phyloP scores from a whole-genome alignment of 176 grass and related monocot species.

The Hsuehochloa calcarea region DNA sequence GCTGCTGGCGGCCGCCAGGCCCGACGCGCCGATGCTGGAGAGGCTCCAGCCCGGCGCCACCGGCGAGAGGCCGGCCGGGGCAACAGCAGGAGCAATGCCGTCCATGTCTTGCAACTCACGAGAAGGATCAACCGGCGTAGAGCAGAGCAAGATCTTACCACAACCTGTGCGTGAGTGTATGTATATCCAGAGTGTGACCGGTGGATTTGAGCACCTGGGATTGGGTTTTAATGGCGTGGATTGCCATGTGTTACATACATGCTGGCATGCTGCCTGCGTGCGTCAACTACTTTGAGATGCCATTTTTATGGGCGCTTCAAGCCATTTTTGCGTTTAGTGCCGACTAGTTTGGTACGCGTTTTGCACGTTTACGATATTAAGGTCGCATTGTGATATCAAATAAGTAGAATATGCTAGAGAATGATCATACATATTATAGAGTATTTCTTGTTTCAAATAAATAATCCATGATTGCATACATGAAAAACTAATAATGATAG shows the following conservation, averaged over 20 bases:
- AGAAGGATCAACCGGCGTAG: background rate
- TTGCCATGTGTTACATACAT: background rate
- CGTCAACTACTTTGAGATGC: too few relatives aligned
- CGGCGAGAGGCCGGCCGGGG: background rate
- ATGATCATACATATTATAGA: too few relatives aligned
- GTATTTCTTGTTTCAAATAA: too few relatives aligned
- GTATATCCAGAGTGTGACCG: background rate
- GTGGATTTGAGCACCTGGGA: background rate
- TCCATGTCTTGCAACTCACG: background rate
- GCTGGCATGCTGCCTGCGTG: too few relatives aligned
- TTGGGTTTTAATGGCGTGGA: background rate
- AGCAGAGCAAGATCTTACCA: background rate
- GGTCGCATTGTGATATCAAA: background rate
- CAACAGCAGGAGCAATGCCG: background rate
- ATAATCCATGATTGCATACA: too few relatives aligned
- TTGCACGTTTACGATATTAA: background rate
- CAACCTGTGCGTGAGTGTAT: background rate
- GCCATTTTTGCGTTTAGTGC: background rate
- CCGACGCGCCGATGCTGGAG: background rate
- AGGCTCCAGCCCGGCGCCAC: background rate
- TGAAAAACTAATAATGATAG: too few relatives aligned
- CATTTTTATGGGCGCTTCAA: background rate
- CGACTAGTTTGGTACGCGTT: background rate
- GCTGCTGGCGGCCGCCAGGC: constrained; percentile 14
- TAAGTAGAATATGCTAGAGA: too few relatives aligned